A percentile compares a stretch with the other conserved stretches of the same genome.
Conservation (phyloP, 169 alveolate species). For the Cryptosporidium baileyi region DNA sequence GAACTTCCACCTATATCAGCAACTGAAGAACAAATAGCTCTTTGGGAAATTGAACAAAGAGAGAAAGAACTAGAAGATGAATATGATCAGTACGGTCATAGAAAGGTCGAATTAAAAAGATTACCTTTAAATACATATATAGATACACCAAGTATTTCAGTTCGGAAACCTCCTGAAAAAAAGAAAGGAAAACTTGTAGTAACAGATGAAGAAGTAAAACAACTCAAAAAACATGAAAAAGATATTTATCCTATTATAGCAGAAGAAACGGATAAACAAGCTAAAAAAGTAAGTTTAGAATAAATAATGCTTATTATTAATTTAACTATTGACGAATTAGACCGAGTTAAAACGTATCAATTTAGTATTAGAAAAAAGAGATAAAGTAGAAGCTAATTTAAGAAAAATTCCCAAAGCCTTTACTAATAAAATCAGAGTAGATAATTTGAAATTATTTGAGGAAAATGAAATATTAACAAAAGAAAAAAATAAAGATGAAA, state of each 20-base stretch:
- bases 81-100: constrained; percentile 32
- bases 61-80: constrained; percentile 28
- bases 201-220: constrained; percentile 43
- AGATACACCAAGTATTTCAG: not conserved
- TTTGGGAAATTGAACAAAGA: constrained; percentile 62
- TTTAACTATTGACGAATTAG: not conserved
- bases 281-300: constrained; percentile 20
- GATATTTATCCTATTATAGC: constrained; percentile 1
- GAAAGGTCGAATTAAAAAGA: constrained; percentile 5
- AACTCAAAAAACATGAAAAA: constrained; percentile 17
- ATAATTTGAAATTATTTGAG: not conserved
- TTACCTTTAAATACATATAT: constrained; percentile 2
- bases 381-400: constrained; percentile 31
- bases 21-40: constrained; percentile 29
- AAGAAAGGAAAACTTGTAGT: constrained; percentile 8
- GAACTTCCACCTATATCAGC: constrained; percentile 61
- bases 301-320: not conserved
- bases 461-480: not conserved
- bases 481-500: not conserved
- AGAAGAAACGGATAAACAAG: constrained; percentile 15
- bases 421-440: not conserved
- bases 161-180: not conserved
- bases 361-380: constrained; percentile 6
- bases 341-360: constrained; percentile 3
- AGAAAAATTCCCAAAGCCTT: constrained; percentile 20